Evolutionary conservation across 176 grass and related monocot genomes (phyloP).

Genomic region (Cymbopogon citratus): DNA sequence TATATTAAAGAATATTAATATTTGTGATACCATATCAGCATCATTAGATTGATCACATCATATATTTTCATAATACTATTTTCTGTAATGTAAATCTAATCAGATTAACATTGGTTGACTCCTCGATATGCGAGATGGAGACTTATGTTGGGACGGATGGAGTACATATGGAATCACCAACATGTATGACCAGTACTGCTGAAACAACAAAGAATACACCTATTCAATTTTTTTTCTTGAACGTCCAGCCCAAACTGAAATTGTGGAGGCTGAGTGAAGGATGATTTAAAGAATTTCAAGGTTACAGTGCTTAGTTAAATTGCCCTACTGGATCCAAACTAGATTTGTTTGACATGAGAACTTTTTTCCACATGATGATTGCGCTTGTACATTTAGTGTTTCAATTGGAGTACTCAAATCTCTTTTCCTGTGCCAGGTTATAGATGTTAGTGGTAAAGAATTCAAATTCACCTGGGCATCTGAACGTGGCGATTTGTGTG

Average conservation of each 20-base stretch:
- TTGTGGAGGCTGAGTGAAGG: background rate
- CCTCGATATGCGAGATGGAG: too few relatives aligned
- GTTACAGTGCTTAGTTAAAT: background rate
- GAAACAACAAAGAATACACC: background rate
- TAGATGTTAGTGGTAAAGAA: constrained; percentile 82
- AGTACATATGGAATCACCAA: background rate
- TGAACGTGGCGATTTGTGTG: constrained; percentile 77
- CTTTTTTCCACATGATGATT: background rate
- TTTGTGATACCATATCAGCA: too few relatives aligned
- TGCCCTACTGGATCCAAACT: background rate
- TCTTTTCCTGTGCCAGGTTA: constrained; percentile 58
- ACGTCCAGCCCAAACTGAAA: background rate
- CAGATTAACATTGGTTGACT: too few relatives aligned
- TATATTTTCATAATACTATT: too few relatives aligned
- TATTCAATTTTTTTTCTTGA: background rate
- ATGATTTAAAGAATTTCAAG: background rate
- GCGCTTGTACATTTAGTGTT: background rate
- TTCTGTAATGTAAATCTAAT: too few relatives aligned
- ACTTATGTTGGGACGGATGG: too few relatives aligned
- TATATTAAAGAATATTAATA: too few relatives aligned
- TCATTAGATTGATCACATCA: too few relatives aligned
- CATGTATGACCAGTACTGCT: background rate
- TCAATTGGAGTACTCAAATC: background rate
- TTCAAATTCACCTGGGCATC: constrained; percentile 76
- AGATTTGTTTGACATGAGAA: background rate